Percentiles rank a stretch among this genome's conserved stretches.
phyloP scores from a whole-genome alignment of 306 rosid genomes.

The Fagus crenata region DNA sequence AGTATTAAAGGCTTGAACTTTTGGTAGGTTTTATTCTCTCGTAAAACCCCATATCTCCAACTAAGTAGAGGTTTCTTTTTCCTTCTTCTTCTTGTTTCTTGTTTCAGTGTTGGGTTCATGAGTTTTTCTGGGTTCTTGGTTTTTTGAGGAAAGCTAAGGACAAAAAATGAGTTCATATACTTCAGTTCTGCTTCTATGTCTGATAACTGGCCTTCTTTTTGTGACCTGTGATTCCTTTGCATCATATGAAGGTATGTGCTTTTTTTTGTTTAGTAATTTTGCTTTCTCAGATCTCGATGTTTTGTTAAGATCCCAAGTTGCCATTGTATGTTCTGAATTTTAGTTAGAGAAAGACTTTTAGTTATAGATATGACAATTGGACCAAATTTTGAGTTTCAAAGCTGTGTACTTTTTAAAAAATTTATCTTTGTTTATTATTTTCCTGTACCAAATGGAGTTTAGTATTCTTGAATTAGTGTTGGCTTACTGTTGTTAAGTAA shows the following conservation, averaged over 20 bases:
- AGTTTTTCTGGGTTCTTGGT: slow-evolving; percentile 40
- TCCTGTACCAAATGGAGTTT: slow-evolving; percentile 17
- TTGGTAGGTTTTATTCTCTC: slow-evolving; percentile 20
- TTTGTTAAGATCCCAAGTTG: slow-evolving; percentile 30
- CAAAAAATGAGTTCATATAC: slow-evolving; percentile 53
- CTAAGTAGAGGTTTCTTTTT: slow-evolving; percentile 24
- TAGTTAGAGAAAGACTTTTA: not conserved
- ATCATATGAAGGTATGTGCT: slow-evolving; percentile 64
- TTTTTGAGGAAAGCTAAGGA: slow-evolving; percentile 29
- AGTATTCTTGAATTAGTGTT: slow-evolving; percentile 14
- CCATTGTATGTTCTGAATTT: slow-evolving; percentile 17
- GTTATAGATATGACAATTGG: not conserved
- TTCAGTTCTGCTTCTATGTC: slow-evolving; percentile 49
- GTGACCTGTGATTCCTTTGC: slow-evolving; percentile 50
- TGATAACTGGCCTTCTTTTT: slow-evolving; percentile 45
- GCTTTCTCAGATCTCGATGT: slow-evolving; percentile 55
- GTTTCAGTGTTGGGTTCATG: slow-evolving; percentile 31
- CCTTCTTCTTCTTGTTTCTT: slow-evolving; percentile 32
- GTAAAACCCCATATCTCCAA: slow-evolving; percentile 16
- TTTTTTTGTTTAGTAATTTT: slow-evolving; percentile 6
- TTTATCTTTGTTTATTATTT: not conserved
- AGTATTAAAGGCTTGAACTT: slow-evolving; percentile 34
- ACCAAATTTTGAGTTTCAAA: not conserved
- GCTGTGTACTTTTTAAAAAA: not conserved
- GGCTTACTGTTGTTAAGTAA: slow-evolving; percentile 15